A percentile compares a stretch with the other conserved stretches of the same genome.
Conservation (phyloP, 768 basidiomycete species). For the Trametopsis cervina region DNA sequence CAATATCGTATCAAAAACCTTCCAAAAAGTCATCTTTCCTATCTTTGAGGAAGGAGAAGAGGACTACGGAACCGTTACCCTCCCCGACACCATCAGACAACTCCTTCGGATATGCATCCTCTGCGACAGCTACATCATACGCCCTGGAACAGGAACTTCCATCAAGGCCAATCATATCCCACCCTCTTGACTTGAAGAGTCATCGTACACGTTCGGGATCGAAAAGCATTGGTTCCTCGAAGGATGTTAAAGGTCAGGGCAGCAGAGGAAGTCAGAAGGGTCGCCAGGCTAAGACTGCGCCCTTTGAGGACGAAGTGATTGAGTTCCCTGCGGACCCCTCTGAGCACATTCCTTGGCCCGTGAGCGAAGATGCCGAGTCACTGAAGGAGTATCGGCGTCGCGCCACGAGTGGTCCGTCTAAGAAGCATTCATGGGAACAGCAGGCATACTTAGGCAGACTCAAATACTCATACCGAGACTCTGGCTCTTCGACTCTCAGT, state of each 20-base stretch:
- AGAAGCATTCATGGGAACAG: slow-evolving; percentile 5
- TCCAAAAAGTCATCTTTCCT: slow-evolving; percentile 52
- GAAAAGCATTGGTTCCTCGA: slow-evolving; percentile 2
- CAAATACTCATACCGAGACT: slow-evolving; percentile 42
- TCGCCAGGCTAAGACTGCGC: background rate
- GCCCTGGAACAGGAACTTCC: slow-evolving; percentile 13
- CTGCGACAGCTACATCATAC: slow-evolving; percentile 17
- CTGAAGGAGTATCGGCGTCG: slow-evolving; percentile 2
- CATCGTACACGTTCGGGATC: slow-evolving; percentile 2
- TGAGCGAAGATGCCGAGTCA: background rate
- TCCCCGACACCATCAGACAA: slow-evolving; percentile 1
- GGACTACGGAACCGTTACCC: slow-evolving; percentile 11
- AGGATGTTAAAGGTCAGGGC: slow-evolving; percentile 3
- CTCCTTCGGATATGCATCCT: background rate
- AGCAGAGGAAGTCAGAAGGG: slow-evolving; percentile 4
- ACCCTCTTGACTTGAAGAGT: slow-evolving; percentile 6
- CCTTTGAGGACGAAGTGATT: background rate
- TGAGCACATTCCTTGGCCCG: slow-evolving; percentile 10
- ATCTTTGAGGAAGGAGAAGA: slow-evolving; percentile 33
- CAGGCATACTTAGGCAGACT: slow-evolving; percentile 9
- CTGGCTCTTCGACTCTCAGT: slow-evolving; percentile 56
- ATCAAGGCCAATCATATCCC: slow-evolving; percentile 14
- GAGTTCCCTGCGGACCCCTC: background rate
- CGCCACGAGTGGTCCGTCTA: slow-evolving; percentile 11
- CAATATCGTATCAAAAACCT: slow-evolving; percentile 32